Evolutionary conservation across 2,329 filamentous ascomycete species (phyloP).

Genomic region (Conoideocrella luteorostrata): DNA sequence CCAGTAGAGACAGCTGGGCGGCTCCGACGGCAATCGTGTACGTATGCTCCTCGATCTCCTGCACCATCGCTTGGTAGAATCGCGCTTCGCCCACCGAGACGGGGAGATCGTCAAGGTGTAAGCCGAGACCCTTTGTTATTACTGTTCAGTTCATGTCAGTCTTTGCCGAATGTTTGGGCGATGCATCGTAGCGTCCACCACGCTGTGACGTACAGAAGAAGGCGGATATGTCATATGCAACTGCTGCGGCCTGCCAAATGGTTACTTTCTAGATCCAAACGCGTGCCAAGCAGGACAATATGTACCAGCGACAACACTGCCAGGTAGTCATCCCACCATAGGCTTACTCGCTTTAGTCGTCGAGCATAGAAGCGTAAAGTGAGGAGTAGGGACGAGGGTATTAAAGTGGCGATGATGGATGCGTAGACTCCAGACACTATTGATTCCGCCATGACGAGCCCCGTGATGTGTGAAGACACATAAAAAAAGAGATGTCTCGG

Average conservation of each 20-base stretch:
- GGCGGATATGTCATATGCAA: slow-evolving; percentile 1
- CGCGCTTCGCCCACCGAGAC: slow-evolving; percentile 6
- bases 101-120: slow-evolving; percentile 8
- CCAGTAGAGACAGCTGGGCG: slow-evolving; percentile 9
- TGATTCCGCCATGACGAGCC: neutral
- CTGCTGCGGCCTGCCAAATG: neutral
- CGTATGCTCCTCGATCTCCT: slow-evolving; percentile 12
- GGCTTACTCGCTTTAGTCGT: slow-evolving; percentile 2
- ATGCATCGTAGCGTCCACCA: too few relatives aligned
- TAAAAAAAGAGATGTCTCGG: too few relatives aligned
- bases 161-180: too few relatives aligned
- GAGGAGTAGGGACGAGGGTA: slow-evolving; percentile 4
- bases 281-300: neutral
- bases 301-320: slow-evolving; percentile 10
- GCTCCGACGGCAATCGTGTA: slow-evolving; percentile 11
- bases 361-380: slow-evolving; percentile 11
- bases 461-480: neutral
- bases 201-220: slow-evolving; percentile 1
- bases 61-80: slow-evolving; percentile 10
- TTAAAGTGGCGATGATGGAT: slow-evolving; percentile 3
- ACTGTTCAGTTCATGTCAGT: neutral
- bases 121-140: slow-evolving; percentile 7
- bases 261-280: neutral
- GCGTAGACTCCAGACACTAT: slow-evolving; percentile 5
- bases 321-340: slow-evolving; percentile 13